Evolutionary conservation across 768 basidiomycete genomes (phyloP).

Genomic region (Tricholoma hemisulphureum): DNA sequence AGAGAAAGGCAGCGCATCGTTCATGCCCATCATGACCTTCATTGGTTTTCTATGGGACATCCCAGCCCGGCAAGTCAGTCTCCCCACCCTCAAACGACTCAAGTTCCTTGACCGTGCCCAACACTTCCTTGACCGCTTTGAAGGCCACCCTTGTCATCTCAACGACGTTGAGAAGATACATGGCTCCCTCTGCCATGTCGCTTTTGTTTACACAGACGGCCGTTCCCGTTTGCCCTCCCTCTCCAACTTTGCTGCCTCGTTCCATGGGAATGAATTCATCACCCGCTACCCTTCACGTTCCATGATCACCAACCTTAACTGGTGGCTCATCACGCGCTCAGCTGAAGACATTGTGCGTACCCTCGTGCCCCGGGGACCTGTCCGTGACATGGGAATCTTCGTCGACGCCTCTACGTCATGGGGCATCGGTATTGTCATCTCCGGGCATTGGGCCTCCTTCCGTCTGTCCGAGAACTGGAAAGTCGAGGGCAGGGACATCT

Average conservation of each 20-base stretch:
- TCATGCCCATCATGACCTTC: slow-evolving; percentile 18
- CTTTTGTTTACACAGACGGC: slow-evolving; percentile 26
- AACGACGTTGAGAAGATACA: slow-evolving; percentile 25
- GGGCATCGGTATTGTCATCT: slow-evolving; percentile 3
- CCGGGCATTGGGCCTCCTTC: slow-evolving; percentile 22
- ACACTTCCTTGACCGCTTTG: slow-evolving; percentile 13
- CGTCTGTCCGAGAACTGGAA: slow-evolving; percentile 13
- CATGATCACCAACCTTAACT: slow-evolving; percentile 25
- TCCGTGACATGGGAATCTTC: background rate
- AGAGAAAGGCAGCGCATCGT: slow-evolving; percentile 27
- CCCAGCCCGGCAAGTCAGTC: slow-evolving; percentile 17
- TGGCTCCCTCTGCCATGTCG: slow-evolving; percentile 31
- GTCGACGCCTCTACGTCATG: slow-evolving; percentile 2
- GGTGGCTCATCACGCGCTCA: slow-evolving; percentile 23
- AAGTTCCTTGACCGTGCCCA: slow-evolving; percentile 27
- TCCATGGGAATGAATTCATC: slow-evolving; percentile 15
- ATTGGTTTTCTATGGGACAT: slow-evolving; percentile 38
- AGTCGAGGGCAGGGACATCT: slow-evolving; percentile 16
- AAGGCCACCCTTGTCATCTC: slow-evolving; percentile 11
- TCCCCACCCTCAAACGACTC: slow-evolving; percentile 28
- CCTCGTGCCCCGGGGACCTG: background rate
- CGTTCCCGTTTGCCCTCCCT: slow-evolving; percentile 21
- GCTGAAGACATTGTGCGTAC: no score
- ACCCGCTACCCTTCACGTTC: slow-evolving; percentile 14
- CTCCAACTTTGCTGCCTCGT: slow-evolving; percentile 22